Evolutionary conservation across 2,329 filamentous ascomycete species (phyloP).

Genomic region (Clonostachys rosea): DNA sequence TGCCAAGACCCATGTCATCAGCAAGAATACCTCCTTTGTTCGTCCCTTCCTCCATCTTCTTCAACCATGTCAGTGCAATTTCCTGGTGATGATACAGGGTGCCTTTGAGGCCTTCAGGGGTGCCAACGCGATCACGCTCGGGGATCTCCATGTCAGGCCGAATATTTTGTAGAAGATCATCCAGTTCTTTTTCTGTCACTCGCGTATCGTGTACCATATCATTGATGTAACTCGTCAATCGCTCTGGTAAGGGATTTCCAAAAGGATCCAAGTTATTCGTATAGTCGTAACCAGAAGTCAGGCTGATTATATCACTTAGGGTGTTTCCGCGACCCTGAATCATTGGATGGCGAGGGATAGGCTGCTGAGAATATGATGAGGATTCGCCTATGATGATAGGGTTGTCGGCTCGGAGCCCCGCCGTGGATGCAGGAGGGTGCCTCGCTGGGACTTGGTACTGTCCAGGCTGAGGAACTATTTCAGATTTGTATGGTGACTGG

Average conservation of each 20-base stretch:
- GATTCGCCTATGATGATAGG: neutral
- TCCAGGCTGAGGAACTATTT: neutral
- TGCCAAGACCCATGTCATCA: conserved; percentile 91
- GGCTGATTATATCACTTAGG: conserved; percentile 27
- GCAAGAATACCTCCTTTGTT: conserved; percentile 87
- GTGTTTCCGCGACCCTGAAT: conserved; percentile 3
- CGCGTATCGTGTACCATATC: conserved; percentile 28
- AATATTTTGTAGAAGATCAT: conserved; percentile 67
- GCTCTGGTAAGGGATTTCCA: conserved; percentile 27
- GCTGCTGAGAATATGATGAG: neutral
- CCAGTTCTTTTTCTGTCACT: conserved; percentile 57
- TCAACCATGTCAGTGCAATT: conserved; percentile 78
- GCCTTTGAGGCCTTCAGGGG: conserved; percentile 63
- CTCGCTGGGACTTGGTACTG: neutral
- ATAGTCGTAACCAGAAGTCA: conserved; percentile 29
- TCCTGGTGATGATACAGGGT: conserved; percentile 79
- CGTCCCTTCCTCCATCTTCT: conserved; percentile 69
- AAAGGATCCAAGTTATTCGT: conserved; percentile 21
- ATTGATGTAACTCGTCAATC: conserved; percentile 23
- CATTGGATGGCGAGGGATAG: neutral
- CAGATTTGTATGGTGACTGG: neutral
- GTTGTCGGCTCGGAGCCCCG: neutral
- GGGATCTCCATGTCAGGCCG: conserved; percentile 64
- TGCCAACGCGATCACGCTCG: conserved; percentile 58
- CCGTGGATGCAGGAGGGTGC: too few relatives aligned